These are phyloP conservation scores for Dovyalis caffra DNA, from an alignment of 345 rosid species.

Conservation along the genomic window DNA sequence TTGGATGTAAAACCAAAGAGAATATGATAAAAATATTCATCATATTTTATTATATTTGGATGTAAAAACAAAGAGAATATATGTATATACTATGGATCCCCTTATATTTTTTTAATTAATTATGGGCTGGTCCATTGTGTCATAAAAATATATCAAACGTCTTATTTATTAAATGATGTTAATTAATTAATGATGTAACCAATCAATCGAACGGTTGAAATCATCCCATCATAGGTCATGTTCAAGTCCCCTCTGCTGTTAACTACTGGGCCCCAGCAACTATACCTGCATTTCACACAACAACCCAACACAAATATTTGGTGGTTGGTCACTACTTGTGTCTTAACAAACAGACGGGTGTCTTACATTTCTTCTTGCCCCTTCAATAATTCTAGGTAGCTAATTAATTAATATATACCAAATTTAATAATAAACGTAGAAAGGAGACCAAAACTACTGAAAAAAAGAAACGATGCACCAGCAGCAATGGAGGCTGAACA, in stretches of 20 bases:
- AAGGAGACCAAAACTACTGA: background rate
- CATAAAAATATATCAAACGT: background rate
- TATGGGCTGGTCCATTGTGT: no score
- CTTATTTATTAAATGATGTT: background rate
- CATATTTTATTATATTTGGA: no score
- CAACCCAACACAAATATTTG: slow-evolving; percentile 5
- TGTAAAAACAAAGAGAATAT: no score
- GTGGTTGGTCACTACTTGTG: slow-evolving; percentile 22
- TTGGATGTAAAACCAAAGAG: no score
- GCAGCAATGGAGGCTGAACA: slow-evolving; percentile 27
- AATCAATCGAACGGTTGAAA: slow-evolving; percentile 38
- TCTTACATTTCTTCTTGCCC: background rate
- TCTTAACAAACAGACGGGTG: slow-evolving; percentile 16
- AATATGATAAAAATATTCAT: no score
- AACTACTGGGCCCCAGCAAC: slow-evolving; percentile 12
- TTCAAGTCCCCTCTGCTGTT: background rate
- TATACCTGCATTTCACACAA: slow-evolving; percentile 1
- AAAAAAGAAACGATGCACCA: slow-evolving; percentile 10
- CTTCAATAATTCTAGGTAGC: background rate
- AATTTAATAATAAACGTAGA: background rate
- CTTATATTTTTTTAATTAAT: no score
- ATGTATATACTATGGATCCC: no score
- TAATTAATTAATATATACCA: background rate
- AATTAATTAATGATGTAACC: no score
- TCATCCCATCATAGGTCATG: slow-evolving; percentile 19